These are phyloP conservation scores for Lobulomyces angularis DNA, from an alignment of 192 early-diverging fungal species.

Conservation along the genomic window DNA sequence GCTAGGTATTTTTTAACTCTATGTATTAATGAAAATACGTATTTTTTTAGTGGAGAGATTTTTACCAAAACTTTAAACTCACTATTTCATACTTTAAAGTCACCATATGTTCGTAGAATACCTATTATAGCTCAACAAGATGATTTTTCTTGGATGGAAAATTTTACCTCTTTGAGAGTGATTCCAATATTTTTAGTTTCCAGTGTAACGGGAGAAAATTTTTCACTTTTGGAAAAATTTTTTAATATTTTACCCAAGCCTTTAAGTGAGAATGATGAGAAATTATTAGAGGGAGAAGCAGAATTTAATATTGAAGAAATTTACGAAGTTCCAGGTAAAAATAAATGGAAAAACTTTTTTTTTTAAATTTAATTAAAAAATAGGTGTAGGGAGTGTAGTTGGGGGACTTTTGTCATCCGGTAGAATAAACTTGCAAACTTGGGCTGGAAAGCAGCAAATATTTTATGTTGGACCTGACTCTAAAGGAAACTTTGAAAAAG, in stretches of 20 bases:
- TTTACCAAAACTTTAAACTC: conserved; percentile 28
- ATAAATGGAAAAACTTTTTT: conserved; percentile 3
- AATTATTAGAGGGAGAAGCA: conserved; percentile 15
- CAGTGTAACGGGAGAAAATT: conserved; percentile 66
- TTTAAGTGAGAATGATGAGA: conserved; percentile 6
- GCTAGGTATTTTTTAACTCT: too few species aligned
- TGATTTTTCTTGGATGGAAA: conserved; percentile 10
- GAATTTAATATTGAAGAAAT: conserved; percentile 72
- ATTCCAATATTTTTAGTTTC: conserved; percentile 77
- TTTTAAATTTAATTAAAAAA: not conserved
- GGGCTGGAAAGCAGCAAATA: conserved; percentile 4
- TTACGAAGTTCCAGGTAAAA: conserved; percentile 48
- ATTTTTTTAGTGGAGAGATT: conserved; percentile 19
- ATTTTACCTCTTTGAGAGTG: conserved; percentile 20
- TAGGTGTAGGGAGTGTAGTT: conserved; percentile 28
- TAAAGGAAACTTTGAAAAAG: conserved; percentile 50
- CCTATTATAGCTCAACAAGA: conserved; percentile 34
- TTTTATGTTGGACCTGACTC: conserved; percentile 54
- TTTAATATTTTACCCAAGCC: conserved; percentile 62
- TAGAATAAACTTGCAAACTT: conserved; percentile 11
- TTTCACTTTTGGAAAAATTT: conserved; percentile 52
- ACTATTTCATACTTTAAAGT: conserved; percentile 23
- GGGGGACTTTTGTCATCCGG: conserved; percentile 30
- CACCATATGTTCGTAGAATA: conserved; percentile 27
- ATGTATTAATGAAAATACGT: too few species aligned